These are phyloP conservation scores for Microbotryum saponariae DNA, from an alignment of 1,284 basidiomycete species.

Conservation along the genomic window DNA sequence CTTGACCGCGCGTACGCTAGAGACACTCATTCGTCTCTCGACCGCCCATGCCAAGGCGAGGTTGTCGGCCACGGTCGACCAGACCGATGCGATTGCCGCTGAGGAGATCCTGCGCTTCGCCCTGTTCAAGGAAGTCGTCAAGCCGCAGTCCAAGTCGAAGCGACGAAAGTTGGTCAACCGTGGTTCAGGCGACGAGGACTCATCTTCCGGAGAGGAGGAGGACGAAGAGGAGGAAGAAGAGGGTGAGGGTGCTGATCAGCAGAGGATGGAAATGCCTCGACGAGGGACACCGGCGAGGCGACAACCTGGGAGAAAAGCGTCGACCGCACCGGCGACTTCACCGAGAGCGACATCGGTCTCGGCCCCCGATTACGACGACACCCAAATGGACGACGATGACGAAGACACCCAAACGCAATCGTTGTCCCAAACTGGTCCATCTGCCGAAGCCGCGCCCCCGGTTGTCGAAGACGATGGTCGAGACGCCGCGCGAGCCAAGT, in stretches of 20 bases:
- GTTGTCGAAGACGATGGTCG: background rate
- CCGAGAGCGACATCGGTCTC: constrained; percentile 28
- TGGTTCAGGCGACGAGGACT: constrained; percentile 44
- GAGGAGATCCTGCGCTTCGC: constrained; percentile 96
- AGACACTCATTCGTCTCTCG: constrained; percentile 94
- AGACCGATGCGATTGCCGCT: constrained; percentile 78
- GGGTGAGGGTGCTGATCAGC: constrained; percentile 50
- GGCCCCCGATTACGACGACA: constrained; percentile 25
- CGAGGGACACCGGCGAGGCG: constrained; percentile 15
- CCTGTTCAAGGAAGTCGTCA: constrained; percentile 93
- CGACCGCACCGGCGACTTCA: constrained; percentile 18
- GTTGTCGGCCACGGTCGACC: constrained; percentile 74
- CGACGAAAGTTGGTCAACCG: constrained; percentile 33
- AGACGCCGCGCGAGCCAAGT: constrained; percentile 9
- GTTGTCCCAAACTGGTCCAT: background rate
- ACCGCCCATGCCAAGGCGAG: constrained; percentile 97
- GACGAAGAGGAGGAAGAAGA: constrained; percentile 57
- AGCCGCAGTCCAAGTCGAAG: constrained; percentile 52
- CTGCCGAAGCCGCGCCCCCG: background rate
- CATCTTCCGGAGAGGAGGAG: constrained; percentile 37
- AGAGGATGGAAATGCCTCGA: constrained; percentile 24
- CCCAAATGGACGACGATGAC: constrained; percentile 17
- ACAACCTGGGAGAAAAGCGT: constrained; percentile 26
- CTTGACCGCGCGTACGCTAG: constrained; percentile 93
- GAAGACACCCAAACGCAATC: constrained; percentile 17